Conservation (phyloP, 2,329 filamentous ascomycete genomes). For the Beauveria sp. region DNA sequence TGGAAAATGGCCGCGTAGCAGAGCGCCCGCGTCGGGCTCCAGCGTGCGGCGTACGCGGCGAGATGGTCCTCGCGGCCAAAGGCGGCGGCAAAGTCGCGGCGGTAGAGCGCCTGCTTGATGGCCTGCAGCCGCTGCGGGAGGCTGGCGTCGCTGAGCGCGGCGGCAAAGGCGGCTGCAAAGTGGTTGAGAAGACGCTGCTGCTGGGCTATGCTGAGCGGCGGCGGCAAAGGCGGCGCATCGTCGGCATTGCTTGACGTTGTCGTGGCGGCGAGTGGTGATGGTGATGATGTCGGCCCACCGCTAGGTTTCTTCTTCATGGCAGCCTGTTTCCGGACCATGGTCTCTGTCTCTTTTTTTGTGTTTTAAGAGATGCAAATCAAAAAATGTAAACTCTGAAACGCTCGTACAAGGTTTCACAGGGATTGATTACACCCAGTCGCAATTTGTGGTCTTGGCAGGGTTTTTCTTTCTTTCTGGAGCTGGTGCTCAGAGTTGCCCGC, state of each 20-base stretch:
- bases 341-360: neutral
- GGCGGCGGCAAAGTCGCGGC: conserved; percentile 73
- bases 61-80: conserved; percentile 68
- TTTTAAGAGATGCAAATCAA: neutral
- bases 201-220: neutral
- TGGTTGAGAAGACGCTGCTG: conserved; percentile 68
- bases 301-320: no score
- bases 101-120: conserved; percentile 79
- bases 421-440: neutral
- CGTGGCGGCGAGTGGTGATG: neutral
- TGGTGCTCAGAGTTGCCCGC: neutral
- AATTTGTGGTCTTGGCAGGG: neutral
- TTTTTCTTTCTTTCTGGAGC: neutral
- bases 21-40: conserved; percentile 81
- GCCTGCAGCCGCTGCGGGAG: conserved; percentile 60
- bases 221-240: neutral
- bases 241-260: neutral
- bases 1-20: conserved; percentile 63
- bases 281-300: no score
- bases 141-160: conserved; percentile 48
- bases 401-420: neutral
- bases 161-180: conserved; percentile 43
- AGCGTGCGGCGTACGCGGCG: conserved; percentile 78
- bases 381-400: no score
- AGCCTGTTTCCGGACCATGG: no score